Conservation (phyloP, 805 yeast genomes). For the Pichia rugopelliculosa region DNA sequence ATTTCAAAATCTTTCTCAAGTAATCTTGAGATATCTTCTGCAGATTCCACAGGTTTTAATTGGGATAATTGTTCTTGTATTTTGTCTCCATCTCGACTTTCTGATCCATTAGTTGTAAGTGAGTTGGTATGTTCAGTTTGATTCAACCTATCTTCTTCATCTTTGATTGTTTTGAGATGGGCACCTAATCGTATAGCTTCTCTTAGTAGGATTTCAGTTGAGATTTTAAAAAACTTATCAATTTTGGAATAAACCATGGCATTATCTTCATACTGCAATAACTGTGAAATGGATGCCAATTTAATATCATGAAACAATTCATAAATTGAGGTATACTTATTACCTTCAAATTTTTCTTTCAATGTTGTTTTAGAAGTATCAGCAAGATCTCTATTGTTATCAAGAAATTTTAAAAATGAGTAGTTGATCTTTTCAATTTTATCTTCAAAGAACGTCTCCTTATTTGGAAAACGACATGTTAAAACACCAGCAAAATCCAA, state of each 20-base stretch:
- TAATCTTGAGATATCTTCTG: constrained; percentile 12
- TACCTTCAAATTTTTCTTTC: constrained; percentile 31
- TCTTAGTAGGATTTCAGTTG: constrained; percentile 55
- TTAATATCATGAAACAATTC: constrained; percentile 61
- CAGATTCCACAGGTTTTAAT: constrained; percentile 25
- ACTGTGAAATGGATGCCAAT: constrained; percentile 42
- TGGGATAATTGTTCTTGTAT: constrained; percentile 16
- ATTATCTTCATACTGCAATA: constrained; percentile 43
- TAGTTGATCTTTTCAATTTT: constrained; percentile 36
- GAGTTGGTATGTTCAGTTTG: constrained; percentile 12
- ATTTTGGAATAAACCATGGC: constrained; percentile 41
- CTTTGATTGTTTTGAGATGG: neutral
- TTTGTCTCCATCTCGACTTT: constrained; percentile 10
- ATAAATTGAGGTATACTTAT: constrained; percentile 43
- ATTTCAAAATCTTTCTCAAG: constrained; percentile 51
- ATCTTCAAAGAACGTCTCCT: constrained; percentile 35
- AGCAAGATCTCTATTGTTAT: constrained; percentile 13
- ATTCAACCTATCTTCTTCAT: constrained; percentile 4
- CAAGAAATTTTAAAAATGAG: constrained; percentile 34
- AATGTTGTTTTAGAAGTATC: constrained; percentile 31
- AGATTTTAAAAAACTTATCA: constrained; percentile 56
- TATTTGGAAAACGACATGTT: constrained; percentile 32
- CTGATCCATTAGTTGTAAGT: constrained; percentile 8
- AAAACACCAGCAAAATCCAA: constrained; percentile 18
- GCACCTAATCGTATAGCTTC: constrained; percentile 44